phyloP scores from a whole-genome alignment of 345 rosid species.

The Stellera chamaejasme region DNA sequence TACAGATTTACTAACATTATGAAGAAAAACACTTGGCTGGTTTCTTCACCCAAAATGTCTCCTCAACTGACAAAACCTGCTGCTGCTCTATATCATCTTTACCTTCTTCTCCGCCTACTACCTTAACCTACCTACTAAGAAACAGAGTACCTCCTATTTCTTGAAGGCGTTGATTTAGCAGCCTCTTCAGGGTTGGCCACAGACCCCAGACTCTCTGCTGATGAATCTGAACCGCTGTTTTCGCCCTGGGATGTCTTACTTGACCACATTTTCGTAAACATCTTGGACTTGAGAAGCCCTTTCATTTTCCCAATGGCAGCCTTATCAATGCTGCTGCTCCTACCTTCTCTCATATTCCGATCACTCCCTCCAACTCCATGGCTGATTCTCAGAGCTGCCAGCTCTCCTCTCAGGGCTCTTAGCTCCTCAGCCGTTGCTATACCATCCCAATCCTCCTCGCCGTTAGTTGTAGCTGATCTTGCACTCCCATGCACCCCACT shows the following conservation, averaged over 20 bases:
- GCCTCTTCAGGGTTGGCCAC: constrained; percentile 36
- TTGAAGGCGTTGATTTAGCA: constrained; percentile 51
- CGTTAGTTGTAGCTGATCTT: constrained; percentile 52
- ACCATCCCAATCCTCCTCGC: constrained; percentile 83
- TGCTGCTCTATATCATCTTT: constrained; percentile 4
- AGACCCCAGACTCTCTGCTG: constrained; percentile 61
- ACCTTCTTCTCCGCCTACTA: background rate
- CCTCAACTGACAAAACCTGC: background rate
- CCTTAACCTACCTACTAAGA: constrained; percentile 29
- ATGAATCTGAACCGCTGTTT: constrained; percentile 72
- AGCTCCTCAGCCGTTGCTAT: constrained; percentile 71
- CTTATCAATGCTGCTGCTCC: constrained; percentile 21
- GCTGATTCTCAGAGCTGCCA: constrained; percentile 47
- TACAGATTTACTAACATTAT: constrained; percentile 14
- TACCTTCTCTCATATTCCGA: constrained; percentile 30
- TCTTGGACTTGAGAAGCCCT: constrained; percentile 67
- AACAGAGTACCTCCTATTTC: constrained; percentile 65
- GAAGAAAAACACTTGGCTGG: background rate
- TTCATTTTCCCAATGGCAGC: constrained; percentile 47
- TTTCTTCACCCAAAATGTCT: constrained; percentile 1
- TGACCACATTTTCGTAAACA: constrained; percentile 46
- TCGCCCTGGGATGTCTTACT: constrained; percentile 50
- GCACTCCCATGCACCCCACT: constrained; percentile 54
- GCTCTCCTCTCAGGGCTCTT: constrained; percentile 53
- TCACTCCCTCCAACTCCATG: constrained; percentile 26